Conservation (phyloP, 1,139 yeast genomes). For the Kurtzmaniella quercitrusa region DNA sequence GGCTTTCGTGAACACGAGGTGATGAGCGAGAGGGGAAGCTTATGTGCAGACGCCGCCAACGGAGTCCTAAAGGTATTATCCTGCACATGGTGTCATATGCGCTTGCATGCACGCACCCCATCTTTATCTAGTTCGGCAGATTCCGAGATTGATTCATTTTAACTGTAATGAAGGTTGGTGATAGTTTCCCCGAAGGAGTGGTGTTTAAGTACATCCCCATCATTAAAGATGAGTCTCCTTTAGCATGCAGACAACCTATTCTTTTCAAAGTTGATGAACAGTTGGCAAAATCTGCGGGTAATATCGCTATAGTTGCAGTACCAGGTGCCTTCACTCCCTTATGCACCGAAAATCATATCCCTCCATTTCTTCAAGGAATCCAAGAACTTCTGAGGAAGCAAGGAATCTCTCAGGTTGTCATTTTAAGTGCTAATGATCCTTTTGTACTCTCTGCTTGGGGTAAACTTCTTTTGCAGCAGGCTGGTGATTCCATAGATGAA, state of each 20-base stretch:
- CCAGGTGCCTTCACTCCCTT: conserved; percentile 32
- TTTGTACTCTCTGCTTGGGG: conserved; percentile 30
- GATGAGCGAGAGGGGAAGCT: background rate
- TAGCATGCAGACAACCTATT: conserved; percentile 22
- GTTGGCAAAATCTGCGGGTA: conserved; percentile 10
- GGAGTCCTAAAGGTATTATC: too few species aligned
- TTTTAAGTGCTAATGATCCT: conserved; percentile 27
- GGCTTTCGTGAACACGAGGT: background rate
- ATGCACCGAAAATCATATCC: conserved; percentile 29
- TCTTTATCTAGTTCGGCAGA: background rate
- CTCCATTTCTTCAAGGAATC: conserved; percentile 22
- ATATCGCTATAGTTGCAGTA: conserved; percentile 23
- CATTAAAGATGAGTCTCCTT: conserved; percentile 18
- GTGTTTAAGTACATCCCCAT: conserved; percentile 24
- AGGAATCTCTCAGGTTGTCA: conserved; percentile 18
- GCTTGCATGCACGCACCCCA: background rate
- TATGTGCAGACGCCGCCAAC: background rate
- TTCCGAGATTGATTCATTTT: background rate
- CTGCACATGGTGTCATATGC: background rate
- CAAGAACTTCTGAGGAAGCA: conserved; percentile 17
- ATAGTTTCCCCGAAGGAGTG: conserved; percentile 20
- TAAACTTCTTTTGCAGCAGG: conserved; percentile 21
- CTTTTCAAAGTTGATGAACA: conserved; percentile 21
- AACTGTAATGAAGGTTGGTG: conserved; percentile 13
- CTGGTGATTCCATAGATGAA: conserved; percentile 5